Conservation (phyloP, 2,329 filamentous ascomycete species). For the Ramichloridium luteum region DNA sequence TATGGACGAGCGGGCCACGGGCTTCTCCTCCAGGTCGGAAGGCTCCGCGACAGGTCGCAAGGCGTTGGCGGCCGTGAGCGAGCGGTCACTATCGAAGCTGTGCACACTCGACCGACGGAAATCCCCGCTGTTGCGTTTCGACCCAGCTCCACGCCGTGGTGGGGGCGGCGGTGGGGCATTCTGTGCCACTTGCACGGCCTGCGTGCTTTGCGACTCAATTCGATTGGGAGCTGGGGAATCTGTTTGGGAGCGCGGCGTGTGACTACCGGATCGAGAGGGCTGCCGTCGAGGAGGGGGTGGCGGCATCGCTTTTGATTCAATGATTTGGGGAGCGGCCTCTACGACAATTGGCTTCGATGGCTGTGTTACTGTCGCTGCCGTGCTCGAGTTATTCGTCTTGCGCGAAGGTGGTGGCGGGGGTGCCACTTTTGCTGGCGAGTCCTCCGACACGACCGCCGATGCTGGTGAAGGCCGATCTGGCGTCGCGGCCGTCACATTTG, state of each 20-base stretch:
- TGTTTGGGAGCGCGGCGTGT: no score
- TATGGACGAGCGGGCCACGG: conserved; percentile 4
- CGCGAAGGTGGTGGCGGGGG: conserved; percentile 20
- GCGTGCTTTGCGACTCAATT: no score
- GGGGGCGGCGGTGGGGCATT: conserved; percentile 23
- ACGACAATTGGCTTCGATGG: conserved; percentile 1
- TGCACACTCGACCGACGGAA: conserved; percentile 14
- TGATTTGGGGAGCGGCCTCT: conserved; percentile 4
- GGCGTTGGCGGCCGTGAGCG: no score
- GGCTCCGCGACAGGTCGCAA: conserved; percentile 12
- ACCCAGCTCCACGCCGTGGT: conserved; percentile 12
- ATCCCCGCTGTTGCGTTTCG: conserved; percentile 14
- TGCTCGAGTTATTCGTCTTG: conserved; percentile 9
- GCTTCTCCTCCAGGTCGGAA: conserved; percentile 7
- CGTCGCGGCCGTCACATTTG: background rate
- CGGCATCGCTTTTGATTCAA: conserved; percentile 10
- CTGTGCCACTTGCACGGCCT: no score
- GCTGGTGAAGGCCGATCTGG: background rate
- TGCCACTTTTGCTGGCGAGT: conserved; percentile 6
- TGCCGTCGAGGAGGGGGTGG: conserved; percentile 20
- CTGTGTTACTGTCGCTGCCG: conserved; percentile 3
- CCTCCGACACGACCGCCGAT: background rate
- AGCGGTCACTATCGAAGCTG: conserved; percentile 16
- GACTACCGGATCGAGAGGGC: conserved; percentile 12
- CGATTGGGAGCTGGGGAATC: no score